phyloP scores from a whole-genome alignment of 768 basidiomycete genomes.

The Kondoa subrosea region DNA sequence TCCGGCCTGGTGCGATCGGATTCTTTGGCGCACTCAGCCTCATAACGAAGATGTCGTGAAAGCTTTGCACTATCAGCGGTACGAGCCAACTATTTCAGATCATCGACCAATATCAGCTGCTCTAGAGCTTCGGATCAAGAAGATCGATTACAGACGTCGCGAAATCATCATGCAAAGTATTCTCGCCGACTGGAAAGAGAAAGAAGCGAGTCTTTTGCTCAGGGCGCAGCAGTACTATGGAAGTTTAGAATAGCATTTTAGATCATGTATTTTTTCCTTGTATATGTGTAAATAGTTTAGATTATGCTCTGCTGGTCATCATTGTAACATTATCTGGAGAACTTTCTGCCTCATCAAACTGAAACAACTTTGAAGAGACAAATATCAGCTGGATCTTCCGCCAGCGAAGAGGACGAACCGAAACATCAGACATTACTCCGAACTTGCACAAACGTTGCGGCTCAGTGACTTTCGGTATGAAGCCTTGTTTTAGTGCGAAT shows the following conservation, averaged over 20 bases:
- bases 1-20: conserved; percentile 94
- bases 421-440: too few species aligned
- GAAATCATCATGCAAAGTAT: conserved; percentile 44
- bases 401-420: too few species aligned
- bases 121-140: conserved; percentile 36
- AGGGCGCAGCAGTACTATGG: conserved; percentile 24
- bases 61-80: conserved; percentile 56
- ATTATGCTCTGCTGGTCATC: too few species aligned
- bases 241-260: too few species aligned
- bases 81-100: conserved; percentile 75
- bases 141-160: conserved; percentile 45
- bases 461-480: not conserved
- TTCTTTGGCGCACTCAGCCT: conserved; percentile 50
- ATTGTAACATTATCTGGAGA: too few species aligned
- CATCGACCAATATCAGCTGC: conserved; percentile 47
- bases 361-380: too few species aligned
- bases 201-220: conserved; percentile 29
- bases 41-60: conserved; percentile 34
- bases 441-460: too few species aligned
- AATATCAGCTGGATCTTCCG: too few species aligned
- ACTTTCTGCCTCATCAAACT: too few species aligned
- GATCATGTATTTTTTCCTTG: too few species aligned
- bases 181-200: conserved; percentile 35
- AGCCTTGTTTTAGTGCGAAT: not conserved
- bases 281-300: too few species aligned